Evolutionary conservation across 345 rosid genomes (phyloP).

Genomic region (Bruguiera gymnorhiza): DNA sequence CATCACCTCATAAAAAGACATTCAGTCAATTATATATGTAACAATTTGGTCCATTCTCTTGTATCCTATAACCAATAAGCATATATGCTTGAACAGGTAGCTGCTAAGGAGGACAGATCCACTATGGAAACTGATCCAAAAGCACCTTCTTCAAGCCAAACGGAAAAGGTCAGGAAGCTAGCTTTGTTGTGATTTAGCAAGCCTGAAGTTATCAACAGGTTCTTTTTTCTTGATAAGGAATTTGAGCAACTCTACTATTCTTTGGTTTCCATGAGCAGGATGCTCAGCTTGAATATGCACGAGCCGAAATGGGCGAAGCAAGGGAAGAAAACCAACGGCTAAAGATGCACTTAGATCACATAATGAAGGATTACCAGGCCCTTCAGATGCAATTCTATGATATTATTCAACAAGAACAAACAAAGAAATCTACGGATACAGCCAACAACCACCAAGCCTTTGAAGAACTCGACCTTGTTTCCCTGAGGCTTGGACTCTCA

Average conservation of each 20-base stretch:
- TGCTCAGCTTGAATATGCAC: slow-evolving; percentile 54
- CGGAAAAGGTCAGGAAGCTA: slow-evolving; percentile 15
- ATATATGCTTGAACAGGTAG: slow-evolving; percentile 17
- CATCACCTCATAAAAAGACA: too few species aligned
- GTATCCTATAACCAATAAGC: not conserved
- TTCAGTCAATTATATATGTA: too few species aligned
- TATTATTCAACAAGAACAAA: slow-evolving; percentile 36
- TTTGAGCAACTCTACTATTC: not conserved
- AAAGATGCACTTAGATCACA: slow-evolving; percentile 45
- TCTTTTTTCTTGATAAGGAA: not conserved
- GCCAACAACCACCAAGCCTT: slow-evolving; percentile 2
- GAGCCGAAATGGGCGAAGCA: slow-evolving; percentile 68
- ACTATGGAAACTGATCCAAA: slow-evolving; percentile 20
- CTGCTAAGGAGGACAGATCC: slow-evolving; percentile 2
- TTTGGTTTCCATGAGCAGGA: slow-evolving; percentile 22
- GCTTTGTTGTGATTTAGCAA: not conserved
- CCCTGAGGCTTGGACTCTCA: slow-evolving; percentile 63
- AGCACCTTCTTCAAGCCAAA: slow-evolving; percentile 26
- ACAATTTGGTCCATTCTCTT: not conserved
- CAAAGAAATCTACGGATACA: slow-evolving; percentile 16
- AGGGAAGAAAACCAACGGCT: slow-evolving; percentile 74
- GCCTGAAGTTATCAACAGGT: not conserved
- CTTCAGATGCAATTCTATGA: slow-evolving; percentile 58
- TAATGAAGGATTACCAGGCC: slow-evolving; percentile 56
- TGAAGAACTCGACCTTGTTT: slow-evolving; percentile 60